Evolutionary conservation across 768 basidiomycete genomes (phyloP).

Genomic region (Boletus fagicola): DNA sequence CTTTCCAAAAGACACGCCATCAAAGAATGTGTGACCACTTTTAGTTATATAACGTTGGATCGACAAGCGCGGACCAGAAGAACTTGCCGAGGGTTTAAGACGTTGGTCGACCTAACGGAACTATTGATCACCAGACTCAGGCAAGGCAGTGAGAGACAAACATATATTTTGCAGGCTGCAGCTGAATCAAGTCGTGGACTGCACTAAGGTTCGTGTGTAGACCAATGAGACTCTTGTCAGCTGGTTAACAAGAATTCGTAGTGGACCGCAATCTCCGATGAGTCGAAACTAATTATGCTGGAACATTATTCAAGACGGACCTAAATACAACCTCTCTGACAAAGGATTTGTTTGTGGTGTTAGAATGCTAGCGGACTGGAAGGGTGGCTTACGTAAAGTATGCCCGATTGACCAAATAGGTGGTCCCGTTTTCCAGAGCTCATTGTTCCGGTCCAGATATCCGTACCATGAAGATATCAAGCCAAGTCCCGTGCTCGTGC

Average conservation of each 20-base stretch:
- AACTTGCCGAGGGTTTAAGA: background rate
- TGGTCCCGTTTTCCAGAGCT: background rate
- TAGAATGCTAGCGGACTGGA: background rate
- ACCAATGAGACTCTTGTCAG: background rate
- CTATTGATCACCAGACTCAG: background rate
- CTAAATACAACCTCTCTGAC: background rate
- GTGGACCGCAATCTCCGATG: background rate
- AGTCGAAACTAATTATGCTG: background rate
- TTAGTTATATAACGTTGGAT: background rate
- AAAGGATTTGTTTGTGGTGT: background rate
- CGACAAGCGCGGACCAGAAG: background rate
- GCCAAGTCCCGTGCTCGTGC: background rate
- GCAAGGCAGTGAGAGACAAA: background rate
- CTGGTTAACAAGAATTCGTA: background rate
- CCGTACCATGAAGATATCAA: constrained; percentile 9
- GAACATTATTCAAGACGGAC: too few species aligned
- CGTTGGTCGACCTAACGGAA: background rate
- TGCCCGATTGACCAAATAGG: background rate
- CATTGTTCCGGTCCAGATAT: background rate
- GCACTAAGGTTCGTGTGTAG: background rate
- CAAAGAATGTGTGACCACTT: background rate
- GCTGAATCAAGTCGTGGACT: background rate
- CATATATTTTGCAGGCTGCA: background rate
- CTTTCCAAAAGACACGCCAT: background rate
- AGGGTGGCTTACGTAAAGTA: background rate